phyloP scores from a whole-genome alignment of 495 filamentous ascomycete species.

The Aspergillus wentii region DNA sequence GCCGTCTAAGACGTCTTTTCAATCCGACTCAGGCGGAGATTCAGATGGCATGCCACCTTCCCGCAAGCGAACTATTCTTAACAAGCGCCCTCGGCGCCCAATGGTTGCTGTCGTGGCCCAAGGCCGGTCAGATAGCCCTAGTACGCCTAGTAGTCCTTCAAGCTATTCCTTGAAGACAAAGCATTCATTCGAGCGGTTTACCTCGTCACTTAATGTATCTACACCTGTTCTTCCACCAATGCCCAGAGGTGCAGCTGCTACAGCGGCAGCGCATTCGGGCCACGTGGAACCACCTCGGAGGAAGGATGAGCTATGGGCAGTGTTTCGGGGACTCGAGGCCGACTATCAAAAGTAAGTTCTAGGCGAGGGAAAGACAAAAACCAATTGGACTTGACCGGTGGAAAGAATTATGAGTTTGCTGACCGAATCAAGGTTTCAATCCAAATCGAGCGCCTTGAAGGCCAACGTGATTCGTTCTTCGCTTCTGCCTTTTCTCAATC shows the following conservation, averaged over 20 bases:
- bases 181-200: conserved; percentile 55
- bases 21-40: conserved; percentile 23
- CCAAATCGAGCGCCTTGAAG: conserved; percentile 71
- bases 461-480: conserved; percentile 72
- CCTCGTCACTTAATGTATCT: conserved; percentile 40
- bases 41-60: conserved; percentile 20
- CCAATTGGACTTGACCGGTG: not conserved
- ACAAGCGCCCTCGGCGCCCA: conserved; percentile 46
- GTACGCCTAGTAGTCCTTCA: conserved; percentile 39
- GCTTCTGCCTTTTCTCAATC: conserved; percentile 79
- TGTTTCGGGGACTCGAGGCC: conserved; percentile 74
- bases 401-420: conserved; percentile 7
- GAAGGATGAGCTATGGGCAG: conserved; percentile 85
- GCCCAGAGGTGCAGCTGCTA: conserved; percentile 34
- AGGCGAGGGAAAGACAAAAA: not conserved
- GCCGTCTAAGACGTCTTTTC: conserved; percentile 3
- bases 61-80: conserved; percentile 34
- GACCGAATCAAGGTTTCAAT: conserved; percentile 54
- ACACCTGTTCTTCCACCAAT: conserved; percentile 47
- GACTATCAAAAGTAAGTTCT: conserved; percentile 70
- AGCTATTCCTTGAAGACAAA: conserved; percentile 51
- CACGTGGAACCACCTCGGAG: conserved; percentile 45
- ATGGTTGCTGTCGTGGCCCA: conserved; percentile 46
- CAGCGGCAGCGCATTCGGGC: conserved; percentile 29
- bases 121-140: conserved; percentile 36